Evolutionary conservation across 2,329 filamentous ascomycete genomes (phyloP).

Genomic region (Aureobasidium pullulans): DNA sequence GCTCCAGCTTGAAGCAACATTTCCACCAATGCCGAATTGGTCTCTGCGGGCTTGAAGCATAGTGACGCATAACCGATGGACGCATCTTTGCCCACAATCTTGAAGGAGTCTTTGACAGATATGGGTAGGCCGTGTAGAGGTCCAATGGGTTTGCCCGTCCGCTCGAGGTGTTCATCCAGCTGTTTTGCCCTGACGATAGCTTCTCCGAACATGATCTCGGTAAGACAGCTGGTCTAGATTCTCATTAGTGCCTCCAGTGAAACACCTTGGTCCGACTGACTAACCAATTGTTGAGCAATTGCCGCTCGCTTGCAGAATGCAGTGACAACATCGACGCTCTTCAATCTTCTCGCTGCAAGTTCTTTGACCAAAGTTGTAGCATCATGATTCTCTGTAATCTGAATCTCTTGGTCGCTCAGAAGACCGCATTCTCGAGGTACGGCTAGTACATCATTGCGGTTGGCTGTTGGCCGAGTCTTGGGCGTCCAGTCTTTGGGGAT

Average conservation of each 20-base stretch:
- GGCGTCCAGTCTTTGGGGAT: constrained; percentile 42
- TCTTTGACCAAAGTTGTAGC: not conserved
- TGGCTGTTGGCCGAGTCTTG: constrained; percentile 19
- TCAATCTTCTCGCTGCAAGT: constrained; percentile 23
- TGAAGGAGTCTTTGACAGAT: constrained; percentile 41
- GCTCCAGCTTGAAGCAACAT: constrained; percentile 40
- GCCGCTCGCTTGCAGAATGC: constrained; percentile 43
- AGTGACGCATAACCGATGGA: constrained; percentile 36
- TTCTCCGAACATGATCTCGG: constrained; percentile 32
- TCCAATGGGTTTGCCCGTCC: constrained; percentile 33
- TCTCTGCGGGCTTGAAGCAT: constrained; percentile 34
- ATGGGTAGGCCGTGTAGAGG: constrained; percentile 47
- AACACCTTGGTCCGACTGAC: not conserved
- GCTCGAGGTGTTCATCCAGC: constrained; percentile 33
- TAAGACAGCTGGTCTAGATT: constrained; percentile 37
- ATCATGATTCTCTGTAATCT: not conserved
- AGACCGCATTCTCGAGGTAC: constrained; percentile 45
- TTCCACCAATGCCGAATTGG: constrained; percentile 35
- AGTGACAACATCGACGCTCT: constrained; percentile 30
- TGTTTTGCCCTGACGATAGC: constrained; percentile 34
- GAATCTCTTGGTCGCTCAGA: not conserved
- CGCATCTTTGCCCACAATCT: constrained; percentile 29
- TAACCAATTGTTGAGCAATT: constrained; percentile 37
- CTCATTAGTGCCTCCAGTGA: not conserved
- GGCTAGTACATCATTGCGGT: constrained; percentile 35